A percentile compares a stretch with the other conserved stretches of the same genome.
phyloP scores from a whole-genome alignment of 176 grass and related monocot species.

The Alloteropsis semialata region DNA sequence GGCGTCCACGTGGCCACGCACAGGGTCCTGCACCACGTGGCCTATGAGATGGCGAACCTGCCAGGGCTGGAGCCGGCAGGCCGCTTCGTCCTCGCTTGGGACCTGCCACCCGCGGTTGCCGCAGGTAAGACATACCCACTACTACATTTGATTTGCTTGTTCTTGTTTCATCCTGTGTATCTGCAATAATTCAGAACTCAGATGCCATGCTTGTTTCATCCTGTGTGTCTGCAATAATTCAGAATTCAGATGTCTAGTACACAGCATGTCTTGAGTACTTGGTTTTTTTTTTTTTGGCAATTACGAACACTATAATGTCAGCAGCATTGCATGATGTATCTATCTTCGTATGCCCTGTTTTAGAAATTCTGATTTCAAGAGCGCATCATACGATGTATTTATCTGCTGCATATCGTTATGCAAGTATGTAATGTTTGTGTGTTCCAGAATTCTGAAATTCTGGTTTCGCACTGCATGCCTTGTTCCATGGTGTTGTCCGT shows the following conservation, averaged over 20 bases:
- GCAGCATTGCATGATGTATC: neutral
- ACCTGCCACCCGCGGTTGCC: neutral
- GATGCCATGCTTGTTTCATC: too few species aligned
- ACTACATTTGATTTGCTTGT: neutral
- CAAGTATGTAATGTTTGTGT: too few species aligned
- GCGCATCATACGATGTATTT: neutral
- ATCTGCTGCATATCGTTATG: neutral
- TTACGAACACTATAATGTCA: neutral
- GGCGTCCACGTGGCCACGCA: neutral
- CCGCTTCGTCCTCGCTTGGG: neutral
- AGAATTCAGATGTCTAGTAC: too few species aligned
- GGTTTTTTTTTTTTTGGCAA: neutral
- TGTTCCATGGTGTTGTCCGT: too few species aligned
- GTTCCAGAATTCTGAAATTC: too few species aligned
- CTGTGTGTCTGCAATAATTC: too few species aligned
- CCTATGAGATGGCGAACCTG: too few species aligned
- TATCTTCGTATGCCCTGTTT: too few species aligned
- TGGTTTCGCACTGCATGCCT: too few species aligned
- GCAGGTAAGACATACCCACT: neutral
- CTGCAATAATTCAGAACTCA: too few species aligned
- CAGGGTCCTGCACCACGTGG: neutral
- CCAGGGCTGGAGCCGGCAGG: neutral
- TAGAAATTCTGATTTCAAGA: neutral
- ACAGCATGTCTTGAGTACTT: neutral
- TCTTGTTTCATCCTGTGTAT: neutral